phyloP scores from a whole-genome alignment of 2,329 filamentous ascomycete species.

The Endoconidiophora polonica region DNA sequence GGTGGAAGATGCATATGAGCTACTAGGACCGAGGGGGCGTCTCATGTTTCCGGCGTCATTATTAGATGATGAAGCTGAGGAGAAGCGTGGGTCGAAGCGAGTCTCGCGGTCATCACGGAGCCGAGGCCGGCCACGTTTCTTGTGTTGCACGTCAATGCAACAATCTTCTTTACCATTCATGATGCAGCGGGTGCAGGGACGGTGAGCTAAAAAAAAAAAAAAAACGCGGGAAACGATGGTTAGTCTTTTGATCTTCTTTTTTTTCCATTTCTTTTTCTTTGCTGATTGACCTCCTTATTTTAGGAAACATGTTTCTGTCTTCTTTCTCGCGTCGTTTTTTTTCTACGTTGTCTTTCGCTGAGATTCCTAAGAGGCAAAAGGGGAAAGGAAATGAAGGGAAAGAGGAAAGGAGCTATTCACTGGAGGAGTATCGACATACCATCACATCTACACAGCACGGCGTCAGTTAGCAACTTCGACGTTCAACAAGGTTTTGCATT shows the following conservation, averaged over 20 bases:
- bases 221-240: too few species aligned
- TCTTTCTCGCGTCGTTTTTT: neutral
- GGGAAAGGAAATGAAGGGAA: too few species aligned
- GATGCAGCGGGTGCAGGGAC: constrained; percentile 62
- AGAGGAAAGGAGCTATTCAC: neutral
- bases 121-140: constrained; percentile 64
- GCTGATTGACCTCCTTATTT: too few species aligned
- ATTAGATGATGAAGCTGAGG: constrained; percentile 20
- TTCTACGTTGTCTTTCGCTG: neutral
- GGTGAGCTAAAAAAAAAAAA: constrained; percentile 36
- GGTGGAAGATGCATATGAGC: constrained; percentile 8
- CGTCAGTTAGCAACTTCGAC: too few species aligned
- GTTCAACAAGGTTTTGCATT: too few species aligned
- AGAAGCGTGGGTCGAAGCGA: constrained; percentile 37
- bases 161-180: constrained; percentile 66
- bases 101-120: constrained; percentile 54
- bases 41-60: constrained; percentile 7
- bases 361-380: neutral
- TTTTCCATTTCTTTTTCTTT: too few species aligned
- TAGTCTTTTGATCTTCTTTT: neutral
- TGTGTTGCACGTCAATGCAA: constrained; percentile 72
- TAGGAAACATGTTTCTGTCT: neutral
- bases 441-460: constrained; percentile 33
- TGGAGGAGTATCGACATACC: constrained; percentile 32
- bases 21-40: constrained; percentile 8